Percentiles rank a stretch among this genome's conserved stretches.
Conservation (phyloP, 192 early-diverging fungal genomes). For the Gonapodya prolifera region DNA sequence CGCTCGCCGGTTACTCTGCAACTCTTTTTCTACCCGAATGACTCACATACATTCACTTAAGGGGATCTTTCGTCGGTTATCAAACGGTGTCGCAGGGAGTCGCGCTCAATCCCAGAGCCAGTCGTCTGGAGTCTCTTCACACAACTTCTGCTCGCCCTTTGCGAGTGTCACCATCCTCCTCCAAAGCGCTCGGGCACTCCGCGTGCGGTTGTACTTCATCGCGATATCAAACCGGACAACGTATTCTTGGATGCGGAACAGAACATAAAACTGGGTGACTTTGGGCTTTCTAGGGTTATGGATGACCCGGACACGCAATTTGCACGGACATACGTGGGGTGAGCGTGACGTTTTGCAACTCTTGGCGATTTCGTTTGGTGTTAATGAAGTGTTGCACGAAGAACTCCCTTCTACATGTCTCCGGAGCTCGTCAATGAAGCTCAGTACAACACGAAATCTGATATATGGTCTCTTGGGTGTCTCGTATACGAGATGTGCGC, state of each 20-base stretch:
- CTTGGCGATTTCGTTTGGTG: slow-evolving; percentile 1
- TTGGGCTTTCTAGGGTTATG: slow-evolving; percentile 57
- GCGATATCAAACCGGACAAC: slow-evolving; percentile 68
- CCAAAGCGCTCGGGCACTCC: slow-evolving; percentile 19
- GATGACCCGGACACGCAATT: slow-evolving; percentile 41
- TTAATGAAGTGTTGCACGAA: slow-evolving; percentile 4
- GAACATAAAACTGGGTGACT: slow-evolving; percentile 66
- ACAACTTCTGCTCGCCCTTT: slow-evolving; percentile 50
- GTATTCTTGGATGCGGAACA: slow-evolving; percentile 53
- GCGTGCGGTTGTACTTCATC: slow-evolving; percentile 44
- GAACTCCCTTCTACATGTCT: slow-evolving; percentile 68
- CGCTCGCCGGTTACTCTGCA: too few relatives aligned
- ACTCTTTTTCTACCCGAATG: too few relatives aligned
- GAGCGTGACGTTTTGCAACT: slow-evolving; percentile 1
- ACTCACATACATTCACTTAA: too few relatives aligned
- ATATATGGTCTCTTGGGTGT: slow-evolving; percentile 66
- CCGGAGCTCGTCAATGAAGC: slow-evolving; percentile 59
- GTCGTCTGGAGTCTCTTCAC: slow-evolving; percentile 52
- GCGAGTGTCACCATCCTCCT: slow-evolving; percentile 47
- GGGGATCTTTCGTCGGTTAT: slow-evolving; percentile 55
- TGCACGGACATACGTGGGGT: slow-evolving; percentile 66
- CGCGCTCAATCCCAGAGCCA: slow-evolving; percentile 35
- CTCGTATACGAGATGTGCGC: slow-evolving; percentile 62
- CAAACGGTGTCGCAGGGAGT: slow-evolving; percentile 41
- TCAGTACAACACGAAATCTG: slow-evolving; percentile 54